phyloP scores from a whole-genome alignment of 768 basidiomycete species.

The Pleurotus cornucopiae region DNA sequence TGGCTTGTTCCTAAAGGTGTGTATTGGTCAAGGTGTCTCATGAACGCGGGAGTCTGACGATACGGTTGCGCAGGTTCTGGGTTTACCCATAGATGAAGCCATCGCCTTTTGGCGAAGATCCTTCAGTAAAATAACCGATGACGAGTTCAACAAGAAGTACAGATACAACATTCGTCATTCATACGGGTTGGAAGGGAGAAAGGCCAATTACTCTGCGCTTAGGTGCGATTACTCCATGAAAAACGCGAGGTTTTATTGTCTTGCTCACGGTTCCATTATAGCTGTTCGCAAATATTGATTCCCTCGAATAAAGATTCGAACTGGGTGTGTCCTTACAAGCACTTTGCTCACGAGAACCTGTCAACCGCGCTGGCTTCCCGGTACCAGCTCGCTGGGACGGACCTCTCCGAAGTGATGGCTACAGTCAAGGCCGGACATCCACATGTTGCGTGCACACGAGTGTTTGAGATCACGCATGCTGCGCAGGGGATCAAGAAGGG shows the following conservation, averaged over 20 bases:
- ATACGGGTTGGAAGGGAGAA: constrained; percentile 90
- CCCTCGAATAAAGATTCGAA: constrained; percentile 23
- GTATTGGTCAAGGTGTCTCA: background rate
- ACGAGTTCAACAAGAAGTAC: constrained; percentile 97
- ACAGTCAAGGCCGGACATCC: constrained; percentile 78
- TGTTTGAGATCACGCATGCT: constrained; percentile 91
- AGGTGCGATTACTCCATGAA: constrained; percentile 43
- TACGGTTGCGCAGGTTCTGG: constrained; percentile 61
- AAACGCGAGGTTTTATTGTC: too few species aligned
- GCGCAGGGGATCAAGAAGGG: constrained; percentile 74
- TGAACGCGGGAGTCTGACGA: background rate
- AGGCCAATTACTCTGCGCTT: constrained; percentile 91
- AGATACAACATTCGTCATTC: constrained; percentile 96
- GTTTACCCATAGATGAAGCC: constrained; percentile 92
- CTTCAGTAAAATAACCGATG: constrained; percentile 78
- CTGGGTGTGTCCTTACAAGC: constrained; percentile 90
- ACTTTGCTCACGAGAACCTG: constrained; percentile 82
- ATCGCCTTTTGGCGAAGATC: constrained; percentile 89
- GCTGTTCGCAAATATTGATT: constrained; percentile 87
- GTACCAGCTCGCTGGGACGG: constrained; percentile 61
- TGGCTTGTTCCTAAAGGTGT: constrained; percentile 91
- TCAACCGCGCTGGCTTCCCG: constrained; percentile 67
- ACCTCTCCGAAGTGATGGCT: constrained; percentile 79
- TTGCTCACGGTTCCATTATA: constrained; percentile 23
- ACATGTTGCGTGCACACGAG: constrained; percentile 95